A percentile compares a stretch with the other conserved stretches of the same genome.
Evolutionary conservation across 352 stramenopile species (phyloP).

Genomic region (Globisporangium heterothallicum): DNA sequence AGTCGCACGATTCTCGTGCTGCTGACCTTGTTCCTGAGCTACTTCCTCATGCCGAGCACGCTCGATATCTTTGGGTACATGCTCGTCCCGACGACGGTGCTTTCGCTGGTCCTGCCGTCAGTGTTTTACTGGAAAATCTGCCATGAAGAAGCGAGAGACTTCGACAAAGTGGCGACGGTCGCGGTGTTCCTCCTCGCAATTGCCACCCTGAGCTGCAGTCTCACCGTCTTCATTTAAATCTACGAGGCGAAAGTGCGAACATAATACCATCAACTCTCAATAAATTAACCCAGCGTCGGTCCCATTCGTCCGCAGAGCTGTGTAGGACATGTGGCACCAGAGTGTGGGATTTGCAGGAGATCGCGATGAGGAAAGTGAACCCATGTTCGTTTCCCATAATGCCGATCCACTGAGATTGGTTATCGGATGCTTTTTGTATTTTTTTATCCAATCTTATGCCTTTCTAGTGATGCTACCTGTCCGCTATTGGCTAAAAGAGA

Average conservation of each 20-base stretch:
- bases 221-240: constrained; percentile 41
- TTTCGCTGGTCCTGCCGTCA: constrained; percentile 57
- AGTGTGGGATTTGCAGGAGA: too few species aligned
- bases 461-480: not conserved
- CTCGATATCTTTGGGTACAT: constrained; percentile 60
- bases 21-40: constrained; percentile 41
- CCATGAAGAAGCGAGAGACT: constrained; percentile 42
- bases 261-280: too few species aligned
- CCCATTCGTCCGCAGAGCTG: too few species aligned
- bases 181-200: constrained; percentile 40
- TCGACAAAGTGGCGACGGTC: constrained; percentile 37
- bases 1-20: constrained; percentile 49
- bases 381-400: not conserved
- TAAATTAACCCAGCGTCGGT: too few species aligned
- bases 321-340: too few species aligned
- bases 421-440: not conserved
- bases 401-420: not conserved
- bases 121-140: constrained; percentile 72
- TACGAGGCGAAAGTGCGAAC: too few species aligned
- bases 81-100: constrained; percentile 51
- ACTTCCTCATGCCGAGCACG: constrained; percentile 45
- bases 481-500: not conserved
- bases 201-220: constrained; percentile 41
- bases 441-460: not conserved
- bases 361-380: not conserved